Percentiles rank a stretch among this genome's conserved stretches.
These are phyloP conservation scores for Collybia nuda DNA, from an alignment of 768 basidiomycete species.

Conservation along the genomic window DNA sequence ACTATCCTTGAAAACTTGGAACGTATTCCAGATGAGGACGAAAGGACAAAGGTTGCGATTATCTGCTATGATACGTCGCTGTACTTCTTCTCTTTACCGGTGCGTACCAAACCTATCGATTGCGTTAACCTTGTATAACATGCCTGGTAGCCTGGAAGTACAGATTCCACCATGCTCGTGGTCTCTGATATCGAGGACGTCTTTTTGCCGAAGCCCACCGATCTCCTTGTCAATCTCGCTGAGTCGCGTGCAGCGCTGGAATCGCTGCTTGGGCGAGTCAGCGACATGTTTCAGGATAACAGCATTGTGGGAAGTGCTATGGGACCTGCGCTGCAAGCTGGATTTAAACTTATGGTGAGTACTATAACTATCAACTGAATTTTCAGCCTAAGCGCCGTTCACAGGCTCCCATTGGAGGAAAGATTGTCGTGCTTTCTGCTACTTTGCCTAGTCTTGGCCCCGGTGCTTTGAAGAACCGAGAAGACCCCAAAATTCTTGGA, in stretches of 20 bases:
- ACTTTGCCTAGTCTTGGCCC: conserved; percentile 86
- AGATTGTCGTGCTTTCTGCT: conserved; percentile 85
- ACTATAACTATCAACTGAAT: background rate
- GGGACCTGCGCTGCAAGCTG: conserved; percentile 93
- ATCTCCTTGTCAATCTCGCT: conserved; percentile 91
- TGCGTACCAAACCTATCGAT: conserved; percentile 30
- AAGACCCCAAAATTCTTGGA: conserved; percentile 94
- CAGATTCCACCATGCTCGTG: conserved; percentile 93
- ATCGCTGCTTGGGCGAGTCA: conserved; percentile 75
- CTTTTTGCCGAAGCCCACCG: conserved; percentile 94
- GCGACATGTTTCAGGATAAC: conserved; percentile 99
- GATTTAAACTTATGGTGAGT: conserved; percentile 88
- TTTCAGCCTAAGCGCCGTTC: background rate
- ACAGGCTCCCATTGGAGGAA: conserved; percentile 90
- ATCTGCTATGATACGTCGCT: conserved; percentile 90
- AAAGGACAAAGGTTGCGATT: conserved; percentile 88
- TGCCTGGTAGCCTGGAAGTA: conserved; percentile 51
- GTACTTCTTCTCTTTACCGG: conserved; percentile 95
- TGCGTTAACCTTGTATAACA: background rate
- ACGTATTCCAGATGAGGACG: conserved; percentile 92
- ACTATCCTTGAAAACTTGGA: conserved; percentile 95
- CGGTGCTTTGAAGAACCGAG: conserved; percentile 92
- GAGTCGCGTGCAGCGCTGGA: conserved; percentile 84
- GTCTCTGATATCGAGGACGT: conserved; percentile 97
- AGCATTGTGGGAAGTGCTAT: conserved; percentile 90